Evolutionary conservation across 2,329 filamentous ascomycete genomes (phyloP).

Genomic region (Purpureocillium takamizusanense): DNA sequence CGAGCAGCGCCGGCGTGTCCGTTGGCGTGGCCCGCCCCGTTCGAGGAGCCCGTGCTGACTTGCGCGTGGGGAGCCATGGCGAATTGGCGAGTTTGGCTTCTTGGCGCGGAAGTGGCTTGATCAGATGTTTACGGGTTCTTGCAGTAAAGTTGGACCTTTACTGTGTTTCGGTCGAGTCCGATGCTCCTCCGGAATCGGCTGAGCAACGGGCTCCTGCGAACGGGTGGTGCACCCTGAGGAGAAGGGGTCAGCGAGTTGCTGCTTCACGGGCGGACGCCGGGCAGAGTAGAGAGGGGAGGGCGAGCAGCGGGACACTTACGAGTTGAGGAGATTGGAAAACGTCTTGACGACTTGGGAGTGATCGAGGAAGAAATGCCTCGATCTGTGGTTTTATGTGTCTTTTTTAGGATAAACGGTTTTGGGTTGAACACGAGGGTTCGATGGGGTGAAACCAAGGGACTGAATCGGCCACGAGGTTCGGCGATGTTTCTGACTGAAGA

Average conservation of each 20-base stretch:
- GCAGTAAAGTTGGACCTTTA: constrained; percentile 35
- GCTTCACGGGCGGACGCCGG: not conserved
- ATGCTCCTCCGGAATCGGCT: constrained; percentile 76
- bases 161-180: constrained; percentile 52
- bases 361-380: constrained; percentile 46
- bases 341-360: constrained; percentile 65
- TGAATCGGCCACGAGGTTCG: too few relatives aligned
- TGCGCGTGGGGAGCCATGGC: constrained; percentile 89
- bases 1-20: constrained; percentile 34
- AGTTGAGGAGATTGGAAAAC: constrained; percentile 98
- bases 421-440: not conserved
- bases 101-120: constrained; percentile 11
- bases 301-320: constrained; percentile 49
- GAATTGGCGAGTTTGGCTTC: constrained; percentile 14
- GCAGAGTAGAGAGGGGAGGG: too few relatives aligned
- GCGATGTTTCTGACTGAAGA: too few relatives aligned
- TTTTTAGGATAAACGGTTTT: constrained; percentile 3
- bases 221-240: constrained; percentile 75
- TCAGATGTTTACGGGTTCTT: constrained; percentile 15
- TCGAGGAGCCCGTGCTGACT: constrained; percentile 43
- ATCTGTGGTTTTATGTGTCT: constrained; percentile 25
- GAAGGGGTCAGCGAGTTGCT: constrained; percentile 14
- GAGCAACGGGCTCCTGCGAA: constrained; percentile 95
- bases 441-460: not conserved
- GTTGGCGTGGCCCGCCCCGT: constrained; percentile 47